These are phyloP conservation scores for Glutinoglossum americanum DNA, from an alignment of 495 filamentous ascomycete genomes.

Conservation along the genomic window DNA sequence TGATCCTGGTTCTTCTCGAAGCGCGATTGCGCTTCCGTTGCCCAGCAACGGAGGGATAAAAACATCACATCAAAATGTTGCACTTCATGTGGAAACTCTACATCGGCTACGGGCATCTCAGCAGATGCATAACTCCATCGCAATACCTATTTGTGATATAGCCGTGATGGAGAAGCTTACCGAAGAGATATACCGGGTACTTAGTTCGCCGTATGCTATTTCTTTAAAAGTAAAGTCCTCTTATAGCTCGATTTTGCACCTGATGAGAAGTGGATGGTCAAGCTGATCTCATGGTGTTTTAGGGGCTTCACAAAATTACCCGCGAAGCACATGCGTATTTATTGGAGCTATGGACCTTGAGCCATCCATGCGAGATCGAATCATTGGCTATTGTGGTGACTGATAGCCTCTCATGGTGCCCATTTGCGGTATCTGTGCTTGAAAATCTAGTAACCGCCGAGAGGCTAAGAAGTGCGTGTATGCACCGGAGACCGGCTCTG, in stretches of 20 bases:
- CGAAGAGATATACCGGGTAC: neutral
- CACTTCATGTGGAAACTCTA: neutral
- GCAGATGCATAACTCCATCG: neutral
- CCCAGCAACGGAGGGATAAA: neutral
- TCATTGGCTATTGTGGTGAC: slow-evolving; percentile 21
- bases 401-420: slow-evolving; percentile 23
- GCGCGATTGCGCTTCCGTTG: neutral
- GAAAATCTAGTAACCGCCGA: slow-evolving; percentile 15
- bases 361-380: slow-evolving; percentile 26
- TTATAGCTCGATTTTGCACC: neutral
- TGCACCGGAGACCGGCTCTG: slow-evolving; percentile 21
- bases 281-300: neutral
- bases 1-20: neutral
- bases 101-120: neutral
- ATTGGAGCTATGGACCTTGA: slow-evolving; percentile 17
- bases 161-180: neutral
- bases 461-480: slow-evolving; percentile 19
- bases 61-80: neutral
- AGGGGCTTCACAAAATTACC: neutral
- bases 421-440: slow-evolving; percentile 20
- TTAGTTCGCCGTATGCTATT: slow-evolving; percentile 1
- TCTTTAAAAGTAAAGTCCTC: neutral
- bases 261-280: neutral
- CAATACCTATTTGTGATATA: neutral
- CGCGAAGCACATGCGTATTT: neutral